Evolutionary conservation across 176 grass and related monocot species (phyloP), one percentile per base, ranked within the genome.

Genomic region (Avena eriantha): DNA sequence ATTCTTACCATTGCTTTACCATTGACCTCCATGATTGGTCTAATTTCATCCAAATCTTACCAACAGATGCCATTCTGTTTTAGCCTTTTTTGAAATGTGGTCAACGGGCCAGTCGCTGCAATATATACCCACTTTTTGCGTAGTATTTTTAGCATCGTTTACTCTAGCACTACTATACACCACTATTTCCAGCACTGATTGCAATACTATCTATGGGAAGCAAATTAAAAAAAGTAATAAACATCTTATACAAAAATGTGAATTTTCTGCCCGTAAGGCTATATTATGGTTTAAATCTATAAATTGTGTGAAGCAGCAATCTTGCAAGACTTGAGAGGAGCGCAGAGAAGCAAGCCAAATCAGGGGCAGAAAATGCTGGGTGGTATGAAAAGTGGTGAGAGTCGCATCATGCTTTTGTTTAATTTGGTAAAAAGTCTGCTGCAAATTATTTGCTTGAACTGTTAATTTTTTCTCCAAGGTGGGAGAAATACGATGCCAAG

Each of bases 401-500:
- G 82, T 14, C 4, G 23, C 53, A 58, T 81, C 59, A 46, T 65
- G 70, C 14, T 69, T 88, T 46, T 54, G 14, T 82, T 50, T 60
- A 60, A 50, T 87, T 83, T 81, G 10, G 0, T 83, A 86, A 21
- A 19, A 67, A 29, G 10, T 91, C 23, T 41, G 80, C 33, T 65
- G 47, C 47, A 22, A 65, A 72, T 56, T 49, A 46, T 69, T 61
- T 67, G 23, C 26, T 82, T 87, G 12, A 61, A 61, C 16, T 8
- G 18, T 72, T 31, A 15, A 68, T 88, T 21, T 39, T 87, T 78
- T 56, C 21, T 86, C 31, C 60, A 82, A 98, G 97, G 97, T 99
- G 97, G 97, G 97, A 99, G 76, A 99, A 99, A 84, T 94, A 99
- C 78, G 97, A 99, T 90, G 97, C 92, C 53, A 99, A 99, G 91